Percentiles rank a stretch among this genome's conserved stretches.
Evolutionary conservation across 495 filamentous ascomycete genomes (phyloP).

Genomic region (Neurospora cerealis): DNA sequence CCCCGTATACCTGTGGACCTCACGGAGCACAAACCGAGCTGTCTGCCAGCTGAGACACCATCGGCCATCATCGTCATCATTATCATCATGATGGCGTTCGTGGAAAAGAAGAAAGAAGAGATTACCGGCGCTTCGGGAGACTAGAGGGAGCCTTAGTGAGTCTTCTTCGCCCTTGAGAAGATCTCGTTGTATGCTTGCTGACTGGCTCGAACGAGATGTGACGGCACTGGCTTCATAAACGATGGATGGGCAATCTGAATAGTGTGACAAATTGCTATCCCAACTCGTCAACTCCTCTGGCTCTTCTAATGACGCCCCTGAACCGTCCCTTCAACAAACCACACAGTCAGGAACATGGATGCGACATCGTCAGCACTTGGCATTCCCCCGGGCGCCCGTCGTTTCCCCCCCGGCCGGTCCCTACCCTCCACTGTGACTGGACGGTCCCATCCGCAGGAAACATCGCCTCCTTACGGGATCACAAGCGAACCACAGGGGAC

Average conservation of each 20-base stretch:
- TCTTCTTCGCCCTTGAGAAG: background rate
- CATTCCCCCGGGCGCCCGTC: background rate
- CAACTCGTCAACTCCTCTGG: background rate
- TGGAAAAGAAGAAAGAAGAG: background rate
- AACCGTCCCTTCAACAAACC: background rate
- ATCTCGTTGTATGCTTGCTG: background rate
- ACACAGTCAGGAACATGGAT: constrained; percentile 10
- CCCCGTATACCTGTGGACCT: background rate
- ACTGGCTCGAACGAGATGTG: background rate
- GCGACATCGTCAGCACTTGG: constrained; percentile 1
- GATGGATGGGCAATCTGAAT: background rate
- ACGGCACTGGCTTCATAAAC: background rate
- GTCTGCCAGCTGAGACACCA: background rate
- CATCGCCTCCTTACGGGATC: constrained; percentile 9
- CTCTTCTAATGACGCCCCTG: background rate
- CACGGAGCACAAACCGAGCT: background rate
- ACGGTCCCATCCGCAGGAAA: constrained; percentile 9
- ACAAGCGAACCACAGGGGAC: background rate
- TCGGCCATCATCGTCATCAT: background rate
- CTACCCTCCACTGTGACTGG: constrained; percentile 9
- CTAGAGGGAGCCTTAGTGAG: background rate
- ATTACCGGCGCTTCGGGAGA: background rate
- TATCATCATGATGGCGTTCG: background rate
- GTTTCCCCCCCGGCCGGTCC: constrained; percentile 2
- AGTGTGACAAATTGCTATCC: background rate